These are phyloP conservation scores for Fusarium armeniacum DNA, from an alignment of 2,329 filamentous ascomycete species.

Conservation along the genomic window DNA sequence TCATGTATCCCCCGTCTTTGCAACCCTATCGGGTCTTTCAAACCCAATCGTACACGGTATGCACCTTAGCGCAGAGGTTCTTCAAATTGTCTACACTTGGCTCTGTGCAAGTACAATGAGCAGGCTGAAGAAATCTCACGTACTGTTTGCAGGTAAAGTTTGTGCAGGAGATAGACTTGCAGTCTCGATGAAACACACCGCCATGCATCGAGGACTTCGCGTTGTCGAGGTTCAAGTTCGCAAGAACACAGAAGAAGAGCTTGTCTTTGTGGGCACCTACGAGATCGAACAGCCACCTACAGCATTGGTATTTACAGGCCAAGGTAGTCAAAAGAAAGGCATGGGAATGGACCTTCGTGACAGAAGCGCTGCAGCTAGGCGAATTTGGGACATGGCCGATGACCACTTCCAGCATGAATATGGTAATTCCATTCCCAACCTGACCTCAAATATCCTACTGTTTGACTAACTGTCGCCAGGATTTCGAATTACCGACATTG, in stretches of 20 bases:
- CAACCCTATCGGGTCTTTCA: background rate
- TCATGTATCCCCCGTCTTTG: background rate
- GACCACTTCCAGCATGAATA: background rate
- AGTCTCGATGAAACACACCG: background rate
- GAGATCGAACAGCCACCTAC: background rate
- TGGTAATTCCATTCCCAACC: background rate
- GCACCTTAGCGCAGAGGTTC: background rate
- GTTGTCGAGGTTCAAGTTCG: background rate
- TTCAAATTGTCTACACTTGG: background rate
- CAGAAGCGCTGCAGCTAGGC: background rate
- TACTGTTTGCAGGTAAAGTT: background rate
- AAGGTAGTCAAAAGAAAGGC: background rate
- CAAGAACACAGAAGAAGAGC: background rate
- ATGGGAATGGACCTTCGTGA: slow-evolving; percentile 1
- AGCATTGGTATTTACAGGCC: background rate
- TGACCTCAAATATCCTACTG: too few relatives aligned
- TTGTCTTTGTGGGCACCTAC: background rate
- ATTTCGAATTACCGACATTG: background rate
- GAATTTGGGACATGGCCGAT: background rate
- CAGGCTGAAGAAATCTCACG: background rate
- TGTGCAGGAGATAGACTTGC: background rate
- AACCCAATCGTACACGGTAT: background rate
- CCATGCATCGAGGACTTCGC: background rate
- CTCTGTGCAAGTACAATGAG: background rate
- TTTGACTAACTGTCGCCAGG: background rate